Evolutionary conservation across 768 basidiomycete genomes (phyloP).

Genomic region (Tricholoma terreum): DNA sequence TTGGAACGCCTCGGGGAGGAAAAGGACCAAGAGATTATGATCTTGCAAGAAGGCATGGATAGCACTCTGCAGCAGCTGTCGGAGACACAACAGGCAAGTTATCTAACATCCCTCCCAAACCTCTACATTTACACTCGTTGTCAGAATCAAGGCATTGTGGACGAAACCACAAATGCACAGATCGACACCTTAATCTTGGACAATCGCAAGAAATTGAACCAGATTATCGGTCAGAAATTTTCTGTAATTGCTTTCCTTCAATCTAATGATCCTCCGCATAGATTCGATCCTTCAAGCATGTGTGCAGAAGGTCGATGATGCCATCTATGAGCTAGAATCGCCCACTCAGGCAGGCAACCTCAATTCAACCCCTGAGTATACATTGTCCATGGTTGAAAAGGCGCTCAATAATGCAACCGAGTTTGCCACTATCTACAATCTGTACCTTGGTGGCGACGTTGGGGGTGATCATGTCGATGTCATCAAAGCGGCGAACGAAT

Average conservation of each 20-base stretch:
- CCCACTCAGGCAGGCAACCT: slow-evolving; percentile 92
- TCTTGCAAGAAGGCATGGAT: slow-evolving; percentile 95
- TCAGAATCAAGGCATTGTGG: slow-evolving; percentile 79
- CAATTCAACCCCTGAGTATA: slow-evolving; percentile 98
- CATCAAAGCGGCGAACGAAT: slow-evolving; percentile 95
- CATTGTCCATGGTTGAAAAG: slow-evolving; percentile 97
- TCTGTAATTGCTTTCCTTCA: neutral
- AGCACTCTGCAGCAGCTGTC: slow-evolving; percentile 83
- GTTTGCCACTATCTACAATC: slow-evolving; percentile 91
- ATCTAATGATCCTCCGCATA: slow-evolving; percentile 29
- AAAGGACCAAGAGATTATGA: slow-evolving; percentile 95
- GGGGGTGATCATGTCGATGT: slow-evolving; percentile 97
- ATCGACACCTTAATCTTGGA: slow-evolving; percentile 96
- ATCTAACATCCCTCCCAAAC: neutral
- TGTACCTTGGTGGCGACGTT: slow-evolving; percentile 79
- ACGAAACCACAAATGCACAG: slow-evolving; percentile 92
- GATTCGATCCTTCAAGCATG: slow-evolving; percentile 97
- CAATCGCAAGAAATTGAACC: slow-evolving; percentile 95
- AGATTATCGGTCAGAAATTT: slow-evolving; percentile 74
- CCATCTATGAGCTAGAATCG: slow-evolving; percentile 97
- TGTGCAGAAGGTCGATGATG: slow-evolving; percentile 94
- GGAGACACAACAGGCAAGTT: slow-evolving; percentile 76
- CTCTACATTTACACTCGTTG: slow-evolving; percentile 17
- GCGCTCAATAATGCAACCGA: slow-evolving; percentile 92
- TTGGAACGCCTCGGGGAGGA: slow-evolving; percentile 85